Percentiles rank a stretch among this genome's conserved stretches.
Evolutionary conservation across 225 moss, liverwort and hornwort species (phyloP).

Genomic region (Polytrichum formosum): DNA sequence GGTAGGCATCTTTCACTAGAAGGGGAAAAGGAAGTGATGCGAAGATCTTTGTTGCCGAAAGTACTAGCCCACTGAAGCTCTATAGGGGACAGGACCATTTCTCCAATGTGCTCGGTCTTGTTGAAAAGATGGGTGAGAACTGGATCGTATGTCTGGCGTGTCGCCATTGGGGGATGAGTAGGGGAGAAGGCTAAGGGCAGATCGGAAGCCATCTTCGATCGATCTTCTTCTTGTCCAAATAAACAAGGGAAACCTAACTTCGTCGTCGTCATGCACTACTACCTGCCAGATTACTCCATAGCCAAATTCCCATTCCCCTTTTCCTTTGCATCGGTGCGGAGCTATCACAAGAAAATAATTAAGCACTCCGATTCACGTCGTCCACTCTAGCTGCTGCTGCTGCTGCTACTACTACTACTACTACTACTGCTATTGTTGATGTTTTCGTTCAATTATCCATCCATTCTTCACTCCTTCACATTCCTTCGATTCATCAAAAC

Average conservation of each 20-base stretch:
- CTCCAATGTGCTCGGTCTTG: conserved; percentile 73
- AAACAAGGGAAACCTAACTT: conserved; percentile 9
- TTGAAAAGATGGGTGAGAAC: conserved; percentile 68
- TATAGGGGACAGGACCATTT: conserved; percentile 73
- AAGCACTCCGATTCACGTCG: not conserved
- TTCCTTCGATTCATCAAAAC: conserved; percentile 23
- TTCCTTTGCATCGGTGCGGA: not conserved
- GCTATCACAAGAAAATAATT: not conserved
- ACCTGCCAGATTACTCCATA: conserved; percentile 7
- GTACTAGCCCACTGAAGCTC: conserved; percentile 71
- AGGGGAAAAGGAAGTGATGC: conserved; percentile 63
- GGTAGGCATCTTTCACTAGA: conserved; percentile 90
- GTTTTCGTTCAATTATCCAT: too few relatives aligned
- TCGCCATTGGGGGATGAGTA: conserved; percentile 32
- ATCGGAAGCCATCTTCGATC: conserved; percentile 42
- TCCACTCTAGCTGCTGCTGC: conserved; percentile 1
- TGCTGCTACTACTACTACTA: conserved; percentile 5
- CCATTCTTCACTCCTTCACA: not conserved
- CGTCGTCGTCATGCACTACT: conserved; percentile 45
- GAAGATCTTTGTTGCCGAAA: conserved; percentile 66
- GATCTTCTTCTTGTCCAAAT: conserved; percentile 13
- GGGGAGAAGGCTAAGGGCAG: conserved; percentile 53
- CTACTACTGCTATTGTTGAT: not conserved
- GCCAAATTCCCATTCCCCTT: conserved; percentile 19
- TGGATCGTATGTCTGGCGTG: conserved; percentile 50